Evolutionary conservation across 2,329 filamentous ascomycete genomes (phyloP).

Genomic region (Truncatella angustata): DNA sequence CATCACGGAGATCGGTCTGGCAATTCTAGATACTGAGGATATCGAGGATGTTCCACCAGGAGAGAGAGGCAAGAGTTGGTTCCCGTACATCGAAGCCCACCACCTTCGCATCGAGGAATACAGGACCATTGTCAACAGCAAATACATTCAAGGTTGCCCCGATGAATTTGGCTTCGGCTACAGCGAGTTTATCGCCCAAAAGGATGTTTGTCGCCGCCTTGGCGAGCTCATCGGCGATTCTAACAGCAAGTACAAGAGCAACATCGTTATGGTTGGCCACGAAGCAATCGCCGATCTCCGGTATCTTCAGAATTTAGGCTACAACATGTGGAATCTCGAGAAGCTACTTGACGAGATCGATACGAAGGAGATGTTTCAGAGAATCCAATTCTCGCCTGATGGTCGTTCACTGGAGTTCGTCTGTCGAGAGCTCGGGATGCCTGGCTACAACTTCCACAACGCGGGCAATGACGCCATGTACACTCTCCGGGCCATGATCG

Average conservation of each 20-base stretch:
- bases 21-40: slow-evolving; percentile 69
- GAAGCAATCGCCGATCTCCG: slow-evolving; percentile 65
- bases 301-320: slow-evolving; percentile 65
- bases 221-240: slow-evolving; percentile 33
- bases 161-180: slow-evolving; percentile 75
- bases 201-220: slow-evolving; percentile 33
- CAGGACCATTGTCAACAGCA: slow-evolving; percentile 60
- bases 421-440: slow-evolving; percentile 62
- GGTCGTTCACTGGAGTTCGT: slow-evolving; percentile 58
- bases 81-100: slow-evolving; percentile 60
- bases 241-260: slow-evolving; percentile 21
- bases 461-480: slow-evolving; percentile 84
- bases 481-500: slow-evolving; percentile 72
- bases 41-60: slow-evolving; percentile 59
- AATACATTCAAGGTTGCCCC: slow-evolving; percentile 71
- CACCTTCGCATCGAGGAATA: slow-evolving; percentile 79
- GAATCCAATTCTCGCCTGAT: slow-evolving; percentile 53
- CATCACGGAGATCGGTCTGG: slow-evolving; percentile 85
- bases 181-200: slow-evolving; percentile 39
- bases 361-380: slow-evolving; percentile 68
- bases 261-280: slow-evolving; percentile 78
- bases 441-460: slow-evolving; percentile 72
- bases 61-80: slow-evolving; percentile 63
- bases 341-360: slow-evolving; percentile 68
- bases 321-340: slow-evolving; percentile 51